These are phyloP conservation scores for Botrytis galanthina DNA, from an alignment of 2,329 filamentous ascomycete genomes.

Conservation along the genomic window DNA sequence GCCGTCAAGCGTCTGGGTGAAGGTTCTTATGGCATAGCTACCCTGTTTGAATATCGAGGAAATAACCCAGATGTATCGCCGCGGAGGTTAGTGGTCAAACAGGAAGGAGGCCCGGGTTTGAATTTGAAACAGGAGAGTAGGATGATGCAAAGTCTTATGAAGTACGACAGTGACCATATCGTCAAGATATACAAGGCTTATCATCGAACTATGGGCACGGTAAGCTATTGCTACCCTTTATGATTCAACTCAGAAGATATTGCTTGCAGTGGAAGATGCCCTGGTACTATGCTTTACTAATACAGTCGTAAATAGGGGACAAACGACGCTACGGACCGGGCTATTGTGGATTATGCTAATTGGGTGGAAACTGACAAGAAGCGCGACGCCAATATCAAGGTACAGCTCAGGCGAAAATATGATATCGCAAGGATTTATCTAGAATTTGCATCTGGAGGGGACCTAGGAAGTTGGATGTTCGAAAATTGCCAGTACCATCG, in stretches of 20 bases:
- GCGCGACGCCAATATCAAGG: neutral
- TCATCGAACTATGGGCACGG: slow-evolving; percentile 6
- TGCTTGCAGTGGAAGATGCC: neutral
- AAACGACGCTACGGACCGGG: neutral
- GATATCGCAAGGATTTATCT: slow-evolving; percentile 11
- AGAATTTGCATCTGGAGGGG: slow-evolving; percentile 5
- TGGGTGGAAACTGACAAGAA: neutral
- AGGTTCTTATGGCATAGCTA: slow-evolving; percentile 11
- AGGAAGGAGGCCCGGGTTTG: neutral
- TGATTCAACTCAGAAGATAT: neutral
- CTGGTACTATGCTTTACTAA: neutral
- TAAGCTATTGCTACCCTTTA: neutral
- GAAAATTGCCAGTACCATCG: neutral
- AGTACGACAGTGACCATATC: slow-evolving; percentile 11
- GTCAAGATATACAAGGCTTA: slow-evolving; percentile 13
- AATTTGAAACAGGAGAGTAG: slow-evolving; percentile 2
- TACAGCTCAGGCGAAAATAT: neutral
- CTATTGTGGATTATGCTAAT: neutral
- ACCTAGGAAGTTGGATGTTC: neutral
- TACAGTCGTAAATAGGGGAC: neutral
- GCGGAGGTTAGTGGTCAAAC: slow-evolving; percentile 7
- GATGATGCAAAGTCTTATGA: slow-evolving; percentile 7
- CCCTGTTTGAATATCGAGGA: slow-evolving; percentile 11
- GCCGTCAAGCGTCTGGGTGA: slow-evolving; percentile 2
- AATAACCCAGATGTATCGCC: neutral